phyloP scores from a whole-genome alignment of 352 stramenopile species.

The Pythium graminicola region DNA sequence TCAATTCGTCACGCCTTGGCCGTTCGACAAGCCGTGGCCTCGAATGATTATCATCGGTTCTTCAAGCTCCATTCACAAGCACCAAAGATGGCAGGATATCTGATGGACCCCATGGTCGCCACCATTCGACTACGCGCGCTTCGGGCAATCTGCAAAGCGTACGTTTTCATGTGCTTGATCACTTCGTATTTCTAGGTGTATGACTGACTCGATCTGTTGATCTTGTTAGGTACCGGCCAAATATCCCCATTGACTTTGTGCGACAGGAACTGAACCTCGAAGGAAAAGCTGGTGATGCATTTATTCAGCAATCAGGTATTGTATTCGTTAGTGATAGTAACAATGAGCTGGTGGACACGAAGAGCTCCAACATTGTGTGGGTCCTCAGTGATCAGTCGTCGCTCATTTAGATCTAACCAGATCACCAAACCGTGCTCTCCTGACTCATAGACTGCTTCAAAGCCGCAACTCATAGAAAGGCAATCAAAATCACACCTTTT shows the following conservation, averaged over 20 bases:
- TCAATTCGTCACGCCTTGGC: slow-evolving; percentile 62
- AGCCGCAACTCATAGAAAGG: neutral
- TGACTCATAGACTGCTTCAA: neutral
- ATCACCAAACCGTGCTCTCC: neutral
- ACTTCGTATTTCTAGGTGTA: too few relatives aligned
- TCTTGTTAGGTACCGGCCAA: slow-evolving; percentile 53
- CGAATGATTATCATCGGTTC: slow-evolving; percentile 86
- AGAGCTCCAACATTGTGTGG: slow-evolving; percentile 79
- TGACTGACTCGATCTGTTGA: too few relatives aligned
- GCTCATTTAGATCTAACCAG: slow-evolving; percentile 52
- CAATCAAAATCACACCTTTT: neutral
- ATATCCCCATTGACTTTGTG: slow-evolving; percentile 68
- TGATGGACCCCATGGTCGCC: slow-evolving; percentile 84
- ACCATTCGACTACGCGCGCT: slow-evolving; percentile 76
- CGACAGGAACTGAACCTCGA: slow-evolving; percentile 65
- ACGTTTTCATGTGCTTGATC: too few relatives aligned
- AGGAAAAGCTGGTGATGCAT: slow-evolving; percentile 59
- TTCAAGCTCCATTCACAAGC: slow-evolving; percentile 83
- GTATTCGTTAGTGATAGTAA: slow-evolving; percentile 59
- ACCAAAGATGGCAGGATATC: slow-evolving; percentile 87
- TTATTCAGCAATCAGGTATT: slow-evolving; percentile 70
- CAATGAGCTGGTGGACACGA: slow-evolving; percentile 60
- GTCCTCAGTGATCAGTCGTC: slow-evolving; percentile 72
- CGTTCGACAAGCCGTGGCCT: slow-evolving; percentile 73
- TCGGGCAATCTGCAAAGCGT: slow-evolving; percentile 86